Base-by-base conservation (phyloP, 352 stramenopile genomes). In the Phytophthora brassicae region DNA sequence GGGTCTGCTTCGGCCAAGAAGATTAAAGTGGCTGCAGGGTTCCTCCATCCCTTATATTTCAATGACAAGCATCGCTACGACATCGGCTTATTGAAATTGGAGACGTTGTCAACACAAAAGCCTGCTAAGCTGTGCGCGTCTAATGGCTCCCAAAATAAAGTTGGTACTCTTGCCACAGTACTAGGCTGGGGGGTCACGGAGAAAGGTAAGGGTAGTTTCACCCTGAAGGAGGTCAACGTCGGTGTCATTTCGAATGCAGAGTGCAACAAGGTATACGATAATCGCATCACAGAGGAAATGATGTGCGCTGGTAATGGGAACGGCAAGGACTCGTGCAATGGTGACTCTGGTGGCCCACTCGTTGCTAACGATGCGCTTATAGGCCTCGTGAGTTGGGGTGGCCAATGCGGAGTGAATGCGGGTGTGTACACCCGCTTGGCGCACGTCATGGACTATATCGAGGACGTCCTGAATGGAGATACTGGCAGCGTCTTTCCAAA, bases 341-440 rank as follows among this genome's bases (percentile, higher is more conserved):
- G 77, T 22, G 77, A 88, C 64, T 88, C 77, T 31, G 80, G 80
- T 8, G 80, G 80, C 1, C 74, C 80, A 19, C 70, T 89, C 17
- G 66, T 84, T 17, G 62, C 59, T 3, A 75, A 66, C 48, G 56
- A 75, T 50, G 68, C 64, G 61, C 55, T 86, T 9, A 56, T 89
- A 19, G 80, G 80, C 2, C 41, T 89, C 19, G 80, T 86, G 17
- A 88, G 77, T 61, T 89, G 77, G 77, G 80, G 80, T 9, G 76
- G 74, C 36, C 67, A 58, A 2, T 89, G 80, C 57, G 80, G 77
- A 11, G 62, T 62, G 17, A 74, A 70, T 4, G 63, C 80, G 0
- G 80, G 77, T 16, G 75, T 89, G 33, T 89, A 86, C 60, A 61
- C 64, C 29, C 77, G 77, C 35, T 47, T 85, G 12, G 54, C 76